Base-by-base conservation (phyloP, 2,329 filamentous ascomycete genomes). In the Diplodia scrobiculata region DNA sequence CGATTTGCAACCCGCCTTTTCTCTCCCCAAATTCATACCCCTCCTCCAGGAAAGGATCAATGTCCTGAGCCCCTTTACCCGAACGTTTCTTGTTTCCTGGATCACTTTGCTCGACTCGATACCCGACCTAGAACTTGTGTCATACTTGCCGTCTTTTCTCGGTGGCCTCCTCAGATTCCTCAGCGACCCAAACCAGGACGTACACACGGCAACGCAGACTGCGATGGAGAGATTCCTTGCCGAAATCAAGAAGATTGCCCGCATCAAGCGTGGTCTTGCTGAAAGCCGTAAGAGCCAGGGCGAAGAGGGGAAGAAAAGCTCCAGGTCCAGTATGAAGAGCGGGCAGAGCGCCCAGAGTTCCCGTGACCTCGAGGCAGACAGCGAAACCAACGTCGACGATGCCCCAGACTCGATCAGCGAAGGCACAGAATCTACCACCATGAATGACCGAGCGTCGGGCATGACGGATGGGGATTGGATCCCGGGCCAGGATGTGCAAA, bases 71-170 rank as follows among this genome's bases (percentile, higher is more conserved):
- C 93, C 96, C 0, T 98, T 96, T 75, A 97, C 94, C 3, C 86
- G 95, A 60, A 96, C 91, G 14, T 99, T 99, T 72, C 84, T 99
- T 14, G 95, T 99, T 2, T 92, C 92, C 36, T 99, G 95, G 95
- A 91, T 99, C 67, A 96, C 90, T 3, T 80, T 99, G 17, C 84
- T 99, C 21, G 95, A 99, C 76, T 97, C 93, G 0, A 98, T 99
- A 71, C 95, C 95, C 0, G 96, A 99, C 74, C 83, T 99, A 50
- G 96, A 99, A 77, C 86, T 99, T 21, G 94, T 99, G 45, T 90
- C 91, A 3, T 96, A 92, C 75, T 81, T 99, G 27, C 96, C 95
- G 1, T 92, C 94, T 59, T 99, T 99, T 73, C 83, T 99, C 1
- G 90, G 88, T 29, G 95, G 94, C 0, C 80, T 99, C 50, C 87